These are phyloP conservation scores for Oryza nivara DNA, from an alignment of 176 grass and related monocot genomes.

Conservation along the genomic window DNA sequence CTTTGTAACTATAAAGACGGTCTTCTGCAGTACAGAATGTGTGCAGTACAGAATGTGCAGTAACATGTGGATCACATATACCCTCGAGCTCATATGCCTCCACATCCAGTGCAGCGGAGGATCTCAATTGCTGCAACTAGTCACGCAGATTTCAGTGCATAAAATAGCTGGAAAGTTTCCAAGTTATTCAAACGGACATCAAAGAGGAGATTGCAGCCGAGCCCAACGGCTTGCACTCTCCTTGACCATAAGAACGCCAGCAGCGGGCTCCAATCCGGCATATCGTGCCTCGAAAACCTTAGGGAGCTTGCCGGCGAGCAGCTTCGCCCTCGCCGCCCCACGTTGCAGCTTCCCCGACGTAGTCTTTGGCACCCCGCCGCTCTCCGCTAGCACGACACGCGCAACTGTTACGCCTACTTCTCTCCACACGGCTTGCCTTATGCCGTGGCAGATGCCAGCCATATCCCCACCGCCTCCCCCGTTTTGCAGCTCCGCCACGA, in stretches of 20 bases:
- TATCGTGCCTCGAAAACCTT: slow-evolving; percentile 38
- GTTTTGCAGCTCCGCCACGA: slow-evolving; percentile 53
- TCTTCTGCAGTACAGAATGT: too few relatives aligned
- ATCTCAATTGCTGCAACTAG: too few relatives aligned
- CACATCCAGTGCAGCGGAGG: too few relatives aligned
- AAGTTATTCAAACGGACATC: neutral
- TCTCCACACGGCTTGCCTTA: slow-evolving; percentile 46
- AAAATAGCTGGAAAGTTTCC: neutral
- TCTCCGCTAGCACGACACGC: slow-evolving; percentile 44
- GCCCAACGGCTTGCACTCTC: neutral
- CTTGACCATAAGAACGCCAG: neutral
- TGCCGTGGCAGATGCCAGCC: slow-evolving; percentile 37
- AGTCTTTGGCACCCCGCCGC: slow-evolving; percentile 52
- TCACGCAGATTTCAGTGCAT: too few relatives aligned
- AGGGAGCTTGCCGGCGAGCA: slow-evolving; percentile 40
- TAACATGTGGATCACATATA: too few relatives aligned
- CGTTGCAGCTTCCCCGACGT: slow-evolving; percentile 56
- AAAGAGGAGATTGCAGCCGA: slow-evolving; percentile 37
- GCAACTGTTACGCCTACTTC: slow-evolving; percentile 29
- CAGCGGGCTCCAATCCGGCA: neutral
- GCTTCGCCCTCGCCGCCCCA: slow-evolving; percentile 35
- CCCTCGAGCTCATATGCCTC: too few relatives aligned
- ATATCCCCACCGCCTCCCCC: neutral
- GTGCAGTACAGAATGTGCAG: too few relatives aligned
- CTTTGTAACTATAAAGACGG: too few relatives aligned